A percentile compares a stretch with the other conserved stretches of the same genome.
phyloP scores from a whole-genome alignment of 495 filamentous ascomycete species.

The Aspergillus leporis region DNA sequence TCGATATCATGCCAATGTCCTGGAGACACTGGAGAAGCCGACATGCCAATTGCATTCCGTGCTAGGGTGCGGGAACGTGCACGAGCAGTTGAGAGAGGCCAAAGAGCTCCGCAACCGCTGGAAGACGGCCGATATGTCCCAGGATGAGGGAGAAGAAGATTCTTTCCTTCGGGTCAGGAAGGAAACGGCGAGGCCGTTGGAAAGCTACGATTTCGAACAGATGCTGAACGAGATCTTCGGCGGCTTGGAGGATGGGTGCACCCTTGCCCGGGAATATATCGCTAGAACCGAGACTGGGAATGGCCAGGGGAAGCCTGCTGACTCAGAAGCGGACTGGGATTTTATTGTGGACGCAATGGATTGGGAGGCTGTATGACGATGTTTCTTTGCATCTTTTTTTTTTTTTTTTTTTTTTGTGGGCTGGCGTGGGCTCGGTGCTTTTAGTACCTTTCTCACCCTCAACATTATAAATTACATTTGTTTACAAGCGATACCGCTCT shows the following conservation, averaged over 20 bases:
- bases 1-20: conserved; percentile 64
- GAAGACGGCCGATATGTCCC: conserved; percentile 56
- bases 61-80: conserved; percentile 49
- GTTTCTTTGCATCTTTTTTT: not conserved
- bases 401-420: not conserved
- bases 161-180: not conserved
- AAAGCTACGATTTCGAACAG: conserved; percentile 55
- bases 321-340: conserved; percentile 49
- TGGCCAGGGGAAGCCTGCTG: not conserved
- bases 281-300: conserved; percentile 22
- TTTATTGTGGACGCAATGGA: conserved; percentile 70
- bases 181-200: conserved; percentile 35
- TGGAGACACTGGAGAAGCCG: conserved; percentile 51
- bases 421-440: too few relatives aligned
- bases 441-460: too few relatives aligned
- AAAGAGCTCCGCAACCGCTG: conserved; percentile 68
- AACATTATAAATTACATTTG: not conserved
- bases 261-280: conserved; percentile 29
- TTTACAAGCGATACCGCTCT: not conserved
- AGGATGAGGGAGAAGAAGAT: conserved; percentile 34
- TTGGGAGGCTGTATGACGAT: conserved; percentile 51
- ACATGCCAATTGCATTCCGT: conserved; percentile 51
- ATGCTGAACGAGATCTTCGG: conserved; percentile 48
- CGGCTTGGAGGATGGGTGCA: conserved; percentile 38
- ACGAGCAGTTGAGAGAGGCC: conserved; percentile 51